Evolutionary conservation across 2,329 filamentous ascomycete genomes (phyloP), one percentile per base, ranked within the genome.

Genomic region (Geosmithia flava): DNA sequence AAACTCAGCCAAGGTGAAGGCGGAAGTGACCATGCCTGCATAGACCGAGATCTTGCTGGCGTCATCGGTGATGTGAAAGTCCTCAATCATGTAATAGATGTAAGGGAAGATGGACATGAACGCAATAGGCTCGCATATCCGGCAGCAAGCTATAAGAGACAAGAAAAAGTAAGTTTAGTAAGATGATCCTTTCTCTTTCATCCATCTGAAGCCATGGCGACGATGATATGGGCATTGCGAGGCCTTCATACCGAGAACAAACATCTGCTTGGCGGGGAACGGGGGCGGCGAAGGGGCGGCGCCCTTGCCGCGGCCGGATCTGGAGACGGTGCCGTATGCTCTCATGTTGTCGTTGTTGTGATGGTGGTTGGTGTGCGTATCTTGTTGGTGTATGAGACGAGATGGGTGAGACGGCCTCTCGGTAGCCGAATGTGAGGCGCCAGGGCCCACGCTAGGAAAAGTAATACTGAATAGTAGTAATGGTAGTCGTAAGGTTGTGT

Each of bases 101-200:
- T 97, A 98, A 1, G 93, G 93, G 63, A 98, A 97, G 57, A 97
- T 96, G 48, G 90, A 96, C 88, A 96, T 97, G 74, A 98, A 97
- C 6, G 93, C 93, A 65, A 98, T 97, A 47, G 93, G 93, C 64
- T 98, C 93, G 73, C 89, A 96, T 71, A 98, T 91, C 61, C 93
- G 84, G 68, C 90, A 95, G 60, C 95, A 75, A 44, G 89, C 90
- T 94, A 53, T 19, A n/a, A n/a, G 17, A 33, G 39, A 19, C 19
- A 11, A 20, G 50, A n/a, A n/a, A n/a, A n/a, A n/a, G n/a, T n/a
- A n/a, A n/a, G n/a, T n/a, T n/a, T n/a, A n/a, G n/a, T n/a, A n/a
- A n/a, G n/a, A n/a, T n/a, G n/a, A n/a, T n/a, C n/a, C n/a, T n/a
- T n/a, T n/a, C n/a, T n/a, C n/a, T n/a, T n/a, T n/a, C n/a, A n/a